A percentile compares a stretch with the other conserved stretches of the same genome.
Conservation (phyloP, 2,329 filamentous ascomycete genomes). For the Aspergillus arachidicola region DNA sequence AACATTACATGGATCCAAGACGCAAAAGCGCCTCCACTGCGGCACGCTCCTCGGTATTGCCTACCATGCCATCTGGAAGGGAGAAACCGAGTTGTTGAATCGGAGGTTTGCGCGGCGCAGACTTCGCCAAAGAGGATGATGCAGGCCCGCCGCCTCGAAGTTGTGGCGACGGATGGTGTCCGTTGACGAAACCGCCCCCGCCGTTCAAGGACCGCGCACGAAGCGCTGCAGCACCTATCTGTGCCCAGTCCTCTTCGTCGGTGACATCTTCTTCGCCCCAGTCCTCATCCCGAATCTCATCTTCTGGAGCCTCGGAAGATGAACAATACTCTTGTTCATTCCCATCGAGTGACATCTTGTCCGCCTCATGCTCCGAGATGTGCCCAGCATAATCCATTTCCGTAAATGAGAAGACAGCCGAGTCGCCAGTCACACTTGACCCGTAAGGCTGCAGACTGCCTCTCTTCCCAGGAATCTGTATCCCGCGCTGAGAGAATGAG, state of each 20-base stretch:
- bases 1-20: constrained; percentile 50
- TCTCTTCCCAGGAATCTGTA: constrained; percentile 50
- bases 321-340: constrained; percentile 66
- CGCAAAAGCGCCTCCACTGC: constrained; percentile 53
- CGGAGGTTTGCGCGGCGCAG: constrained; percentile 40
- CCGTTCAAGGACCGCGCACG: constrained; percentile 64
- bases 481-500: constrained; percentile 47
- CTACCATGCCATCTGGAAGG: constrained; percentile 36
- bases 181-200: constrained; percentile 43
- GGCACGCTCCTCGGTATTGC: constrained; percentile 47
- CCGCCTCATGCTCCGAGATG: constrained; percentile 82
- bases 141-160: constrained; percentile 39
- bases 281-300: constrained; percentile 70
- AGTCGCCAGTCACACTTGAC: constrained; percentile 69
- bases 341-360: constrained; percentile 91
- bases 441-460: constrained; percentile 49
- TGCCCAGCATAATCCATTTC: constrained; percentile 64
- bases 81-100: constrained; percentile 37
- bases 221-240: constrained; percentile 82
- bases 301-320: constrained; percentile 71
- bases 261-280: constrained; percentile 85
- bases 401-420: constrained; percentile 72
- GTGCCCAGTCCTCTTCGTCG: constrained; percentile 94
- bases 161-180: constrained; percentile 31
- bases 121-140: constrained; percentile 42